phyloP scores from a whole-genome alignment of 306 rosid genomes.

The Phaseolus lunatus region DNA sequence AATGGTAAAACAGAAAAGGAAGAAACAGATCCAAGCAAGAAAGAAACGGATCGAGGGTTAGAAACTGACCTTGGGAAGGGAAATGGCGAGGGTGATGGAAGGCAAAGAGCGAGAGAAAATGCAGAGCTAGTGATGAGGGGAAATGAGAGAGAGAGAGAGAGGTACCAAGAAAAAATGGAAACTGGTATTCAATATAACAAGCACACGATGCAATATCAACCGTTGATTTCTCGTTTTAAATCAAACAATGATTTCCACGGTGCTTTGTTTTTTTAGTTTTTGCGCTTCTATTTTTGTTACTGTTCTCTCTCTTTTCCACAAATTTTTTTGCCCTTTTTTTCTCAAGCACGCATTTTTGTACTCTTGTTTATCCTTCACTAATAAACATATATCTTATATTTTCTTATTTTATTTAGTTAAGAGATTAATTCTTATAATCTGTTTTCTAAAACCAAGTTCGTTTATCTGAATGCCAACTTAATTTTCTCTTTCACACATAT shows the following conservation, averaged over 20 bases:
- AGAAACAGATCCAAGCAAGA: slow-evolving; percentile 49
- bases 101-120: slow-evolving; percentile 45
- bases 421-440: neutral
- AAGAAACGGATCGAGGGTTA: slow-evolving; percentile 20
- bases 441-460: neutral
- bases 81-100: slow-evolving; percentile 57
- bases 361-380: neutral
- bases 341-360: neutral
- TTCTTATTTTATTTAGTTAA: neutral
- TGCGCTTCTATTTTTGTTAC: slow-evolving; percentile 3
- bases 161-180: slow-evolving; percentile 47
- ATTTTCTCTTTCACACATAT: neutral
- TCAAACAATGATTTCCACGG: slow-evolving; percentile 41
- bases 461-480: neutral
- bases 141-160: slow-evolving; percentile 37
- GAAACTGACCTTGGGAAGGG: slow-evolving; percentile 54
- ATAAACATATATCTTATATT: neutral
- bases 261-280: neutral
- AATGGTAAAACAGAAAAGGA: neutral
- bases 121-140: slow-evolving; percentile 30
- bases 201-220: slow-evolving; percentile 51
- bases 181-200: slow-evolving; percentile 51
- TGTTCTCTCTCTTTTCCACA: neutral
- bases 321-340: neutral
- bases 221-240: slow-evolving; percentile 62